Evolutionary conservation across 2,329 filamentous ascomycete genomes (phyloP).

Genomic region (Trichoderma hamatum): DNA sequence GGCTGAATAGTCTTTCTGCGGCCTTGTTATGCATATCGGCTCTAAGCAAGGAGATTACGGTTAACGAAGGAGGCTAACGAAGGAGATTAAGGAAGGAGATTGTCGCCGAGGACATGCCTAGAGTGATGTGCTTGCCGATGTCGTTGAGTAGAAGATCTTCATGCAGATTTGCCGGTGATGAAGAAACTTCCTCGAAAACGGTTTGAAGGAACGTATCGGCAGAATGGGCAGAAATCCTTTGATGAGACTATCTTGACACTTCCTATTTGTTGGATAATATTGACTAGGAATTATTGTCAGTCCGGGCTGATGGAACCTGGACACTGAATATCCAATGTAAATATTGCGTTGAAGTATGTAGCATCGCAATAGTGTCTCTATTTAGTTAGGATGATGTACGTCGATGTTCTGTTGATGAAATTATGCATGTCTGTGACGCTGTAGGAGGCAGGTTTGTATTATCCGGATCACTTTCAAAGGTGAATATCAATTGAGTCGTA

Average conservation of each 20-base stretch:
- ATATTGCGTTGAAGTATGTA: neutral
- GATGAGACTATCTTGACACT: neutral
- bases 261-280: conserved; percentile 14
- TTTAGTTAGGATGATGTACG: neutral
- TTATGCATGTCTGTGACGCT: neutral
- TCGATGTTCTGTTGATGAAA: neutral
- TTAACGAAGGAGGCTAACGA: neutral
- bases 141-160: neutral
- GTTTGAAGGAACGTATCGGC: neutral
- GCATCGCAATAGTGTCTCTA: neutral
- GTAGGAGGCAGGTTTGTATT: neutral
- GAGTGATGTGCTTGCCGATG: neutral
- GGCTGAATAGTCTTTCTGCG: conserved; percentile 2
- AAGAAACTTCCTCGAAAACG: neutral
- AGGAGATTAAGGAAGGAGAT: neutral
- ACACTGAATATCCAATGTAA: neutral
- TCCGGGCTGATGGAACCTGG: neutral
- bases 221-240: neutral
- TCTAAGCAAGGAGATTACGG: neutral
- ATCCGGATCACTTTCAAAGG: neutral
- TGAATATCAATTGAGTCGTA: neutral
- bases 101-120: neutral
- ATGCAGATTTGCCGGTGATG: neutral
- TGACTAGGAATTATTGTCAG: neutral
- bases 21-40: conserved; percentile 6